phyloP scores from a whole-genome alignment of 2,329 filamentous ascomycete genomes.

The Bipolaris zeicola region DNA sequence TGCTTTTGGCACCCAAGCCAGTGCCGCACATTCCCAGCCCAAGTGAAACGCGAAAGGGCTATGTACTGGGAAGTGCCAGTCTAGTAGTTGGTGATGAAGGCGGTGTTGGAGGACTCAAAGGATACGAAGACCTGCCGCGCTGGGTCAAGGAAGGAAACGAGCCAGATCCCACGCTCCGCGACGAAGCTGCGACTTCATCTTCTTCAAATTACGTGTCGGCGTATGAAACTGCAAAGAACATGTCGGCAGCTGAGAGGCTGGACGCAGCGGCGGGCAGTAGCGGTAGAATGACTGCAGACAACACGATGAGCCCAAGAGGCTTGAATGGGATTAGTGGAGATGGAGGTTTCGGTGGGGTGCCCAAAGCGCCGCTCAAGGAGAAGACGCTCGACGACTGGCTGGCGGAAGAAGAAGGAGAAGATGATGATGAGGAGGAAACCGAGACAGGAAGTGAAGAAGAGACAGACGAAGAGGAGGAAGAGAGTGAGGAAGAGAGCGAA shows the following conservation, averaged over 20 bases:
- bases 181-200: conserved; percentile 51
- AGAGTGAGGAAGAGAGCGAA: conserved; percentile 40
- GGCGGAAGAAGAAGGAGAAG: conserved; percentile 62
- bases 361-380: conserved; percentile 53
- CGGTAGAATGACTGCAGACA: conserved; percentile 43
- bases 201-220: conserved; percentile 37
- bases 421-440: conserved; percentile 50
- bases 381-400: conserved; percentile 96
- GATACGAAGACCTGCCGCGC: conserved; percentile 81
- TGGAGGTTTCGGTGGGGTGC: conserved; percentile 12
- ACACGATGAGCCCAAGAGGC: conserved; percentile 48
- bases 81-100: conserved; percentile 80
- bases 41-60: conserved; percentile 78
- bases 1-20: conserved; percentile 92
- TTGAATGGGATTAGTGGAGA: conserved; percentile 55
- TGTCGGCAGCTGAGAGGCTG: conserved; percentile 68
- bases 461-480: conserved; percentile 58
- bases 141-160: conserved; percentile 85
- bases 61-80: conserved; percentile 82
- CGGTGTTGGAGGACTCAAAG: conserved; percentile 69
- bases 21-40: conserved; percentile 89
- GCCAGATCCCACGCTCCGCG: conserved; percentile 75
- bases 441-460: conserved; percentile 66
- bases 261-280: conserved; percentile 60
- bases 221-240: conserved; percentile 43